Evolutionary conservation across 2,329 filamentous ascomycete species (phyloP), one percentile per base, ranked within the genome.

Genomic region (Apiospora hydei): DNA sequence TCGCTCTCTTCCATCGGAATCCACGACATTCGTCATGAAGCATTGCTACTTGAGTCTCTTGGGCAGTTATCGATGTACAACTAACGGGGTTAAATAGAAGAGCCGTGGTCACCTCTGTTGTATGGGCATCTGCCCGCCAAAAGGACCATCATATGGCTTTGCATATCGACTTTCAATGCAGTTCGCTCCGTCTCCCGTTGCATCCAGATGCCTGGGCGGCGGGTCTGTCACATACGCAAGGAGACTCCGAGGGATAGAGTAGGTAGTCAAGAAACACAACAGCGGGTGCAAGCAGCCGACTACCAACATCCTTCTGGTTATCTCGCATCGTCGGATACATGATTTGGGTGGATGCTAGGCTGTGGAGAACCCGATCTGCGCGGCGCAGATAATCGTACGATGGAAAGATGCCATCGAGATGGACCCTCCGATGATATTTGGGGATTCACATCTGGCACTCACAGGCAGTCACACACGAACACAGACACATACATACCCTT

Each of bases 361-460:
- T 38, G 57, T 64, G 57, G 57, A 41, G 57, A 64, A 64, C 16
- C 34, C 30, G 57, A 64, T 41, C 18, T 64, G 34, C 57, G 57
- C 57, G 34, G 34, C 21, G 57, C 34, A 41, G 57, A 41, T 41
- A 64, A 64, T 64, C 30, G 34, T 64, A 64, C 57, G 57, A 64
- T 16, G 18, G 57, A n/a, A n/a, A 38, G 34, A 64, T 64, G 34
- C 3, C 34, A 64, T 41, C 34, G 57, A n/a, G 34, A 64, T 41
- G 34, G 34, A 3, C 18, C 34, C 11, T 64, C n/a, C 18, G 8
- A 24, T 26, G n/a, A 46, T 10, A n/a, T 21, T n/a, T 49, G 46
- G 46, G 46, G 8, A 18, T 49, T 18, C 46, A 18, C 46, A n/a
- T 49, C 46, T n/a, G 46, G 46, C 5, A 10, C 18, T 7, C 46